phyloP scores from a whole-genome alignment of 192 early-diverging fungal species.

The Dissophora ornata region DNA sequence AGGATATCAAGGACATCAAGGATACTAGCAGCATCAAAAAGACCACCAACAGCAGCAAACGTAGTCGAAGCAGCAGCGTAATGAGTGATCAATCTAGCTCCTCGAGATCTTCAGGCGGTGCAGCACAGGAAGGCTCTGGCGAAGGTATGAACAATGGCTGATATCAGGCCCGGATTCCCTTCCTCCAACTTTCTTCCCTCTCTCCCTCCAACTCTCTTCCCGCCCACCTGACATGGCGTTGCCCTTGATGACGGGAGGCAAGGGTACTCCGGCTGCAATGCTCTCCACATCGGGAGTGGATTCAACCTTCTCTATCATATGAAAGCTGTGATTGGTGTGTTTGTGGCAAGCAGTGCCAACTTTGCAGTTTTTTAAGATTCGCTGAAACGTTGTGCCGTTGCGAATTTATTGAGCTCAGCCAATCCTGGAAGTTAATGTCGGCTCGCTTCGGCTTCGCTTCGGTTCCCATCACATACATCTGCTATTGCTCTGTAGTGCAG shows the following conservation, averaged over 20 bases:
- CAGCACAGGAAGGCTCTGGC: slow-evolving; percentile 6
- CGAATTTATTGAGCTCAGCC: too few relatives aligned
- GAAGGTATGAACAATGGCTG: slow-evolving; percentile 53
- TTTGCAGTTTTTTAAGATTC: slow-evolving; percentile 23
- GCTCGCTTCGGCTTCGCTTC: slow-evolving; percentile 37
- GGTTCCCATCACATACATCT: too few relatives aligned
- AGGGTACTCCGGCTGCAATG: background rate
- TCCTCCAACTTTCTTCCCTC: background rate
- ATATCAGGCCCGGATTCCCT: background rate
- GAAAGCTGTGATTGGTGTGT: slow-evolving; percentile 15
- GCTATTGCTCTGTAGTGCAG: background rate
- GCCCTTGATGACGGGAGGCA: too few relatives aligned
- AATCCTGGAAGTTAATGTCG: too few relatives aligned
- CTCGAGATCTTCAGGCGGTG: background rate
- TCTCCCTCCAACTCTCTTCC: slow-evolving; percentile 1
- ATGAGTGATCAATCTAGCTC: slow-evolving; percentile 27
- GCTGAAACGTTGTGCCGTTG: too few relatives aligned
- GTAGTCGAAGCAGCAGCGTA: slow-evolving; percentile 34
- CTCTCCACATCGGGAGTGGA: slow-evolving; percentile 21
- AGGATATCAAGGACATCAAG: slow-evolving; percentile 3
- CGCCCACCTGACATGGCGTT: too few relatives aligned
- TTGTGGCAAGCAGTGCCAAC: background rate
- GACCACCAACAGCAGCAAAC: slow-evolving; percentile 15
- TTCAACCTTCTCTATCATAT: slow-evolving; percentile 30
- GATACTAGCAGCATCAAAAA: background rate